Base-by-base conservation (phyloP, 306 rosid genomes). In the Crataegus laevigata region DNA sequence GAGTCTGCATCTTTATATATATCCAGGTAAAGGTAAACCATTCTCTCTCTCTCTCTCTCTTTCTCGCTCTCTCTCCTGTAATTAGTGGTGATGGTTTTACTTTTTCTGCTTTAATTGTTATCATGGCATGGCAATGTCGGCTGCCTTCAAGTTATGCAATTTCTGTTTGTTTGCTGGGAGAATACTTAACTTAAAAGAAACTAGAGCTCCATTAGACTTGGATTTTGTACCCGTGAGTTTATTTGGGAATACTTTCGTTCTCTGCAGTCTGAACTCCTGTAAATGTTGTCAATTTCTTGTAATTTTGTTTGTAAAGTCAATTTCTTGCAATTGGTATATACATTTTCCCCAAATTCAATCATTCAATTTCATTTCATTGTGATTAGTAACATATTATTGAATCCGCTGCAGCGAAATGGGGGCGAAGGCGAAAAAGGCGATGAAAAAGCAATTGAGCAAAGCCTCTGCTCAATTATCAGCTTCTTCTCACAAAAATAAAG, bases 351-450 rank as follows among this genome's bases (percentile, higher is more conserved):
- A 47, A 47, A 47, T 43, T 43, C 12, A 12, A 43, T 47, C 18
- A 15, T 47, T 47, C 1, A 1, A 47, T 47, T 47, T 15, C 1
- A 47, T 47, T 15, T 47, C 3, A 5, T 47, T 47, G 21, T 15
- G 8, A 47, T 47, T 47, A 47, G 21, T 47, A 15, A 15, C 54
- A 0, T 0, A 47, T 47, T 15, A 15, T 47, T 47, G 54, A 18
- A 0, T 47, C 15, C 21, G 8, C 54, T 5, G 36, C 9, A 74
- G 75, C 12, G 42, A 80, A 66, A 93, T 89, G 98, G 93, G 93
- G 74, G 58, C 79, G 6, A 87, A 91, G 87, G 96, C 87, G n/a
- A 91, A 86, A 85, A 93, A 89, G 87, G 85, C 93, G 8, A 73
- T 84, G 96, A 88, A 89, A 86, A 90, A 89, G 84, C 84, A 72